Evolutionary conservation across 345 rosid species (phyloP), one percentile per base, ranked within the genome.

Genomic region (Capsella bursapastoris): DNA sequence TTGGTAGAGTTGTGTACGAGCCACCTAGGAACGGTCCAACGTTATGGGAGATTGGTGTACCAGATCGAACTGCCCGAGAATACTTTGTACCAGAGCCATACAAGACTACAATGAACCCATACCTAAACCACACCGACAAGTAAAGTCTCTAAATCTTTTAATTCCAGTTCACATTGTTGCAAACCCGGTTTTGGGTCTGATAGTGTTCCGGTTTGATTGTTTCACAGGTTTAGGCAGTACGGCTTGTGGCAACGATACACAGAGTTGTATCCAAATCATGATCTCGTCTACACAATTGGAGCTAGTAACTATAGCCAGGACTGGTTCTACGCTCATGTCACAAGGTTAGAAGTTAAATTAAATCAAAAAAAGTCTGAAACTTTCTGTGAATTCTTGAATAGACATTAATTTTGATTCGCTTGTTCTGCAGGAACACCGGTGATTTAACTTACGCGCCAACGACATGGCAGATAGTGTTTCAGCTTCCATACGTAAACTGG

Each of bases 271-370:
- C 93, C 77, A 8, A 27, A 61, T 0, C 64, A 29, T 0, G 97
- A 95, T 74, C 92, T 90, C 0, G 69, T 80, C 44, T 95, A 83
- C 82, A 82, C 68, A 1, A 32, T 90, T 51, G 92, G 91, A 16
- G 48, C 32, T 4, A 84, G 86, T 38, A 71, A 92, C 72, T 79
- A 83, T 63, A 53, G 28, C 12, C 70, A 44, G 70, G 87, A 89
- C 66, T 92, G 99, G 99, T 88, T 92, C 82, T 92, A 73, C 71
- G 97, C 92, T 66, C 99, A 92, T n/a, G 96, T 89, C 70, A 81
- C 88, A 29, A 86, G 97, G 96, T 86, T 61, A 57, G 11, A 25
- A 22, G 2, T 32, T 9, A 8, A 8, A 27, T 34, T 4, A 57
- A 47, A 3, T 4, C 8, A 43, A 11, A 56, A 6, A 53, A 18